These are phyloP conservation scores for Corymbia calophylla DNA, from an alignment of 441 rosid genomes.

Conservation along the genomic window DNA sequence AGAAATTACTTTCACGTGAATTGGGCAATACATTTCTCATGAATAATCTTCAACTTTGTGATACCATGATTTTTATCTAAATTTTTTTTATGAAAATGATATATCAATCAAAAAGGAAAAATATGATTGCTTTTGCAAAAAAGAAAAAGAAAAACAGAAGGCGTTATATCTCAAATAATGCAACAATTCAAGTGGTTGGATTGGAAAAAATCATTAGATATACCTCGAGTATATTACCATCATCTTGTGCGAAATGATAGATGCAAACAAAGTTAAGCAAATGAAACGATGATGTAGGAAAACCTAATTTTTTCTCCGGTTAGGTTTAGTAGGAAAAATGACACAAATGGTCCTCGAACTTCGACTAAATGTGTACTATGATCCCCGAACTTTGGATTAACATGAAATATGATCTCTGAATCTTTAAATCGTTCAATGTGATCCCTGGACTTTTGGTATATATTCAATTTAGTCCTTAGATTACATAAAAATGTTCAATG, in stretches of 20 bases:
- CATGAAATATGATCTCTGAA: too few relatives aligned
- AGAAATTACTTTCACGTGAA: background rate
- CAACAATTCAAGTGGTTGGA: background rate
- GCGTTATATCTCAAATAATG: background rate
- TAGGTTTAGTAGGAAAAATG: too few relatives aligned
- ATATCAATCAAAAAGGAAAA: background rate
- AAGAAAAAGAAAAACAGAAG: background rate
- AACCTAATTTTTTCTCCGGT: background rate
- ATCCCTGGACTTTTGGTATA: too few relatives aligned
- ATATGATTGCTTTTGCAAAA: background rate
- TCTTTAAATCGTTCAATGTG: too few relatives aligned
- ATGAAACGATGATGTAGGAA: background rate
- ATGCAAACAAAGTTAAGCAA: too few relatives aligned
- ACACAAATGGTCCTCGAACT: too few relatives aligned
- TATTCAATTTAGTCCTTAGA: too few relatives aligned
- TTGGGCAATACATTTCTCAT: background rate
- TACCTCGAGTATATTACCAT: background rate
- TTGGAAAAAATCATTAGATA: too few relatives aligned
- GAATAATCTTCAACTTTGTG: background rate
- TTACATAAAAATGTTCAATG: too few relatives aligned
- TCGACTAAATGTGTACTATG: too few relatives aligned
- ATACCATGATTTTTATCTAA: too few relatives aligned
- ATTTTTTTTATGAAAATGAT: background rate
- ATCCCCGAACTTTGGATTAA: too few relatives aligned
- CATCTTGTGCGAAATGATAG: background rate